Conservation (phyloP, 441 rosid species). For the Pelargonium exstipulatum region DNA sequence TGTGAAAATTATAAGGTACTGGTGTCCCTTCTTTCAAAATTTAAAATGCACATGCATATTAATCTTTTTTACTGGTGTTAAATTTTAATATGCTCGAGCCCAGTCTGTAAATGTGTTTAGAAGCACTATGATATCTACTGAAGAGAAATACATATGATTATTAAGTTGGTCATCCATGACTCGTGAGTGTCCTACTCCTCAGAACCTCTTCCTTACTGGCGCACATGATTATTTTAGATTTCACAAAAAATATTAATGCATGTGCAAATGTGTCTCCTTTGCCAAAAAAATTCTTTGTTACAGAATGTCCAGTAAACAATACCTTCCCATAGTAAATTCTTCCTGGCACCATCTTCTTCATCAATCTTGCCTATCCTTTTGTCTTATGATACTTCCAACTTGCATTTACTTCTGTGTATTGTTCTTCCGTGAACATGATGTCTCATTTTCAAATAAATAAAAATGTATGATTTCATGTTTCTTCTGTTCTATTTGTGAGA, state of each 20-base stretch:
- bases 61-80: neutral
- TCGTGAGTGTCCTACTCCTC: neutral
- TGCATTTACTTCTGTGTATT: neutral
- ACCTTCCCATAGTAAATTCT: too few species aligned
- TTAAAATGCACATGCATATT: neutral
- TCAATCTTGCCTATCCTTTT: too few species aligned
- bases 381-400: too few species aligned
- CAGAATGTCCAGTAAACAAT: too few species aligned
- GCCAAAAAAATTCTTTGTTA: too few species aligned
- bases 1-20: constrained; percentile 85
- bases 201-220: neutral
- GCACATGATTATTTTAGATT: neutral
- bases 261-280: neutral
- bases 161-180: neutral
- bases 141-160: neutral
- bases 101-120: neutral
- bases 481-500: neutral
- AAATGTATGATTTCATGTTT: neutral
- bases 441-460: neutral
- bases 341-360: too few species aligned
- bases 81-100: neutral
- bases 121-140: neutral
- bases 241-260: neutral
- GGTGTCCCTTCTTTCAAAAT: neutral
- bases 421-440: neutral